Evolutionary conservation across 257 asterid genomes (phyloP), one percentile per base, ranked within the genome.

Genomic region (Jacaranda copaia): DNA sequence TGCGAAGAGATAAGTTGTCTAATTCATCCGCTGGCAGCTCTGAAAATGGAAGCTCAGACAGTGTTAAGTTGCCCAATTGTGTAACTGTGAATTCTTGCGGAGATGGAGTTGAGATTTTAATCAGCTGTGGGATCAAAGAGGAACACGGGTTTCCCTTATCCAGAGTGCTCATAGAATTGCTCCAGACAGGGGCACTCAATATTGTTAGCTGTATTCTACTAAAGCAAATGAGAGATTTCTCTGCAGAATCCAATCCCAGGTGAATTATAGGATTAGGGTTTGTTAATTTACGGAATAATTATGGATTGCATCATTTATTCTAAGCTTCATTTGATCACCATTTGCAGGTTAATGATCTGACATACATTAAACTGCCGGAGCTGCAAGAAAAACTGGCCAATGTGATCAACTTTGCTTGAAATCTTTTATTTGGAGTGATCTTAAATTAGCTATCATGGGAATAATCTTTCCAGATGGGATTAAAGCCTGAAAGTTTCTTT

Each of bases 201-300:
- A 60, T 87, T 65, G 77, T 79, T 53, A 81, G 70, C 79, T 88
- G 87, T 68, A 42, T 68, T 84, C 86, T 16, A 62, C 90, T 1
- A 79, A 77, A 84, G 66, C 67, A 2, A 52, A 87, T 51, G 85
- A 75, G 2, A 79, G 77, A 58, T 53, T 79, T 19, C 48, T 87
- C 43, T 82, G 84, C 77, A 77, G 18, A 53, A 89, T 88, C 53
- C 81, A 85, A 3, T 61, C 86, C 1, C 66, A 88, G 97, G 97
- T 91, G 77, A 51, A 8, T 8, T 5, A 5, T 13, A 5, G 25
- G 18, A 40, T 12, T 40, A 76, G 55, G 59, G 46, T 42, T 42
- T 42, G 46, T 42, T 42, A 42, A 42, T 42, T 42, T 42, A 42
- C 32, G 32, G 32, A 25, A 8, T 42, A 8, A 42, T 42, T 42